A percentile compares a stretch with the other conserved stretches of the same genome.
Evolutionary conservation across 2,329 filamentous ascomycete genomes (phyloP).

Genomic region (Calonectria hongkongensis): DNA sequence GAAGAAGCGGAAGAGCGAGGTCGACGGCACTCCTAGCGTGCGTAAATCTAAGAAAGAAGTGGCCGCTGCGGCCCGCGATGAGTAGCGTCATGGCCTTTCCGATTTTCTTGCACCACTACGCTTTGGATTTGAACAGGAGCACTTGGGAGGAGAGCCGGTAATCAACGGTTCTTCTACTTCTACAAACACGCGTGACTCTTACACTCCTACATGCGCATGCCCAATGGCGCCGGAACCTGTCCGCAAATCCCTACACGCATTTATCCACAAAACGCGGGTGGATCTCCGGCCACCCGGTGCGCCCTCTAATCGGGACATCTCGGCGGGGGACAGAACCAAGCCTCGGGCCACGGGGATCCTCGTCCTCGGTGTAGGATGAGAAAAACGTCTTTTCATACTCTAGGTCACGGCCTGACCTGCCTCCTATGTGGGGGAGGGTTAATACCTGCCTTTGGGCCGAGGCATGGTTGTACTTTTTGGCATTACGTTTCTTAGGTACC

Average conservation of each 20-base stretch:
- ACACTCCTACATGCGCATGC: constrained; percentile 19
- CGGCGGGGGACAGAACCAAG: constrained; percentile 38
- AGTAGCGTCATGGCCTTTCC: constrained; percentile 52
- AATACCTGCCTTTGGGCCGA: constrained; percentile 49
- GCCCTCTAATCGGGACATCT: constrained; percentile 47
- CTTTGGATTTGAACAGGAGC: not conserved
- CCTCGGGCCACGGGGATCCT: constrained; percentile 46
- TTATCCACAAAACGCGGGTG: constrained; percentile 47
- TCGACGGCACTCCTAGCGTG: constrained; percentile 59
- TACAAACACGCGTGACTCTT: constrained; percentile 25
- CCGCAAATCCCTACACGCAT: constrained; percentile 43
- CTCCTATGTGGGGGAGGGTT: not conserved
- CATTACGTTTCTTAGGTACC: constrained; percentile 18
- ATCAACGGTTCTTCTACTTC: constrained; percentile 29
- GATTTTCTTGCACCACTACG: not conserved
- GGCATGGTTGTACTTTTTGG: constrained; percentile 36
- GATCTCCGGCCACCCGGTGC: constrained; percentile 52
- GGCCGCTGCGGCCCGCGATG: constrained; percentile 50
- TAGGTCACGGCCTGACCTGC: not conserved
- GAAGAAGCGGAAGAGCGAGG: constrained; percentile 76
- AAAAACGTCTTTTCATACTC: not conserved
- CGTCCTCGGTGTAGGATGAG: constrained; percentile 14
- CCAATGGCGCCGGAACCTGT: constrained; percentile 42
- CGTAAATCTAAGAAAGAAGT: constrained; percentile 62
- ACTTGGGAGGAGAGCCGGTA: not conserved